Percentiles rank a stretch among this genome's conserved stretches.
Conservation (phyloP, 495 filamentous ascomycete species). For the Lasiosphaeris hirsuta region DNA sequence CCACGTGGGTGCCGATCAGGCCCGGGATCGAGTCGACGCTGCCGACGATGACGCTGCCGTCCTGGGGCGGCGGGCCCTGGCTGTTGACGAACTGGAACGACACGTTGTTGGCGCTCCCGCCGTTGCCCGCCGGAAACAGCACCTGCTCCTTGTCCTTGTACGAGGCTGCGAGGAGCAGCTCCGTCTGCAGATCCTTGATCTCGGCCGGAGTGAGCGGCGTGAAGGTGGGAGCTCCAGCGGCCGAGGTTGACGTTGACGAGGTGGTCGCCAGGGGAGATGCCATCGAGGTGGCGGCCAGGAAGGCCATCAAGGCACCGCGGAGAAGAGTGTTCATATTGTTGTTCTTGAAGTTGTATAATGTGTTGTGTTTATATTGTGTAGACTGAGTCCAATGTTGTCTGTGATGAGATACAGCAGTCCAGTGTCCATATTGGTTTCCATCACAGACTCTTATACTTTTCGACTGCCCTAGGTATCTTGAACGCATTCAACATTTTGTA, state of each 20-base stretch:
- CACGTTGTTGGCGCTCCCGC: constrained; percentile 25
- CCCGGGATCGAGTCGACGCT: constrained; percentile 41
- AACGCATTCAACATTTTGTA: no score
- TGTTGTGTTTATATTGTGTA: no score
- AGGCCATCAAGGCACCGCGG: no score
- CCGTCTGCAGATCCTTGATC: constrained; percentile 14
- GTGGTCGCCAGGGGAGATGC: not conserved
- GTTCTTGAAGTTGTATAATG: no score
- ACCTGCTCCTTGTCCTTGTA: constrained; percentile 19
- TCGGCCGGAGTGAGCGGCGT: constrained; percentile 13
- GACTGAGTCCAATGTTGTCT: no score
- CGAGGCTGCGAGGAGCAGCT: constrained; percentile 16
- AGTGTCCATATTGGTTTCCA: no score
- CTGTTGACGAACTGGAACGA: constrained; percentile 31
- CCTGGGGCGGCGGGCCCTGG: constrained; percentile 16
- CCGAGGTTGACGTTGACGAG: not conserved
- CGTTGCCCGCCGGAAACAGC: constrained; percentile 12
- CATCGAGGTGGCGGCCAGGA: no score
- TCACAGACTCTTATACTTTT: no score
- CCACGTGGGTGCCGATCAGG: constrained; percentile 36
- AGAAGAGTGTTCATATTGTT: no score
- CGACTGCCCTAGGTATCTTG: no score
- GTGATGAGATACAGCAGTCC: no score
- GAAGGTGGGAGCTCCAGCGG: constrained; percentile 11
- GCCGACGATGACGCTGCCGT: constrained; percentile 37